Conservation (phyloP, 257 asterid species). For the Solanum appendiculatum region DNA sequence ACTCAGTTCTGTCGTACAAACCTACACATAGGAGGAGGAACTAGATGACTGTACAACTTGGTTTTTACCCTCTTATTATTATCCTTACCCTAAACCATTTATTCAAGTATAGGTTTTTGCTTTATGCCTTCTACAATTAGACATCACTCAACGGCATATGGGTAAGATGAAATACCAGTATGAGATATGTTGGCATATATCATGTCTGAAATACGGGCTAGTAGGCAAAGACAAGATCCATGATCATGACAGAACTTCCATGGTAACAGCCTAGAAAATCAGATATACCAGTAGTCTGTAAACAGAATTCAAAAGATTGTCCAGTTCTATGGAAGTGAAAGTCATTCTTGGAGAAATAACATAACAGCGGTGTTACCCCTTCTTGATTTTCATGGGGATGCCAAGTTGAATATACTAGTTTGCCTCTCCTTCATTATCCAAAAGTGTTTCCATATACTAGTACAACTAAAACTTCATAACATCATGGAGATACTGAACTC, state of each 20-base stretch:
- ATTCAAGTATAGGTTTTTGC: neutral
- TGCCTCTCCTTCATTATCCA: neutral
- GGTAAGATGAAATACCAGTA: neutral
- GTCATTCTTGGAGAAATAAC: neutral
- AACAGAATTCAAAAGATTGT: neutral
- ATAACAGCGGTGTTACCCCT: neutral
- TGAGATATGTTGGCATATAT: neutral
- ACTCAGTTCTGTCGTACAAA: neutral
- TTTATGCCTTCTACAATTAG: neutral
- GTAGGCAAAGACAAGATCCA: neutral
- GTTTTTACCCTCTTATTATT: neutral
- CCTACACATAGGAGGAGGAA: neutral
- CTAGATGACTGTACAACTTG: neutral
- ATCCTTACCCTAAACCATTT: neutral
- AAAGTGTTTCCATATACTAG: neutral
- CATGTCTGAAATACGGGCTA: neutral
- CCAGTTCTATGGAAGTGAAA: neutral
- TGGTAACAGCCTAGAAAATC: neutral
- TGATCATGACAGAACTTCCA: neutral
- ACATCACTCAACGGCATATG: neutral
- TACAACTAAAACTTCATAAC: neutral
- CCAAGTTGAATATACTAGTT: neutral
- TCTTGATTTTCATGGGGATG: neutral
- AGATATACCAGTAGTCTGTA: neutral
- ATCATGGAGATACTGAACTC: neutral